Percentiles rank a stretch among this genome's conserved stretches.
phyloP scores from a whole-genome alignment of 257 asterid genomes.

The Penstemon eatonii region DNA sequence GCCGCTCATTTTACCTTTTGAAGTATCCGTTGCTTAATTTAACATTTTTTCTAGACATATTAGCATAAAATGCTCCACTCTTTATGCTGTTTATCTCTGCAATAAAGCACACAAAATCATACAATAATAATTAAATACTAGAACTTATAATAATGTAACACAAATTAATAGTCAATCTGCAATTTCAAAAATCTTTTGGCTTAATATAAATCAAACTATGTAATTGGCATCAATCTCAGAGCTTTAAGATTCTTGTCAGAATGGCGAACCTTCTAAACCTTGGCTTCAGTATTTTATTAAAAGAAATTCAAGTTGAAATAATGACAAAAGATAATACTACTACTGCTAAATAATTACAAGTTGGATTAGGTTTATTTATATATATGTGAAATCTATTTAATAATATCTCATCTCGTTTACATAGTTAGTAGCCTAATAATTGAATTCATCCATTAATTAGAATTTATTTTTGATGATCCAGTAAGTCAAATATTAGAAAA shows the following conservation, averaged over 20 bases:
- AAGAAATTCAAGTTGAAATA: constrained; percentile 4
- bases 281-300: constrained; percentile 17
- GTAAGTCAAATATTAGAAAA: too few relatives aligned
- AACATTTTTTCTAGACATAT: constrained; percentile 25
- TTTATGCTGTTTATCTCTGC: constrained; percentile 33
- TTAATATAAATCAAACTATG: constrained; percentile 14
- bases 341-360: not conserved
- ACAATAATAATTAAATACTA: not conserved
- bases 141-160: constrained; percentile 9
- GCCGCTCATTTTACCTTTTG: not conserved
- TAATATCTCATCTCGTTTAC: too few relatives aligned
- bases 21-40: not conserved
- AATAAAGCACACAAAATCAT: constrained; percentile 7
- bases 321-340: not conserved
- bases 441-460: not conserved
- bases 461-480: not conserved
- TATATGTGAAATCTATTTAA: too few relatives aligned
- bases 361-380: too few relatives aligned
- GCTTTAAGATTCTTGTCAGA: constrained; percentile 51
- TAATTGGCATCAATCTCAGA: constrained; percentile 44
- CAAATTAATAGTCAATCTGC: constrained; percentile 15
- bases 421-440: too few relatives aligned
- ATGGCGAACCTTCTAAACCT: constrained; percentile 70
- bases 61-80: constrained; percentile 45
- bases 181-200: constrained; percentile 14